A percentile compares a stretch with the other conserved stretches of the same genome.
These are phyloP conservation scores for Colletotrichum somersetense DNA, from an alignment of 2,329 filamentous ascomycete genomes.

Conservation along the genomic window DNA sequence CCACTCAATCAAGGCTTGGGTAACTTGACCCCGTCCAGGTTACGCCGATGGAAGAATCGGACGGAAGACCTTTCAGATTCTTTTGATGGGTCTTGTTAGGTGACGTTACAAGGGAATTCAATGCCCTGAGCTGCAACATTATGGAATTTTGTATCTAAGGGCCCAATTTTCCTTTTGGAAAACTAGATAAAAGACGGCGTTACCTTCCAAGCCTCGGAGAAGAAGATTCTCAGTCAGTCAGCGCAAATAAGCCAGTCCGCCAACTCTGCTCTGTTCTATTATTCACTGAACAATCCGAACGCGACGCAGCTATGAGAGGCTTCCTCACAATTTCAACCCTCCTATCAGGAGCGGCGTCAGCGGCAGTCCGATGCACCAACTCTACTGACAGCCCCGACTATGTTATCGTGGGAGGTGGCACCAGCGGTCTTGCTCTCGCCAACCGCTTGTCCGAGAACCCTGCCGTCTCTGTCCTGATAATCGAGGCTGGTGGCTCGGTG, in stretches of 20 bases:
- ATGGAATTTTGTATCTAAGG: background rate
- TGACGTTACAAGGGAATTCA: slow-evolving; percentile 2
- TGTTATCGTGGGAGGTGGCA: slow-evolving; percentile 55
- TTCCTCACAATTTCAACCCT: slow-evolving; percentile 11
- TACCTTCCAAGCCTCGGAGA: background rate
- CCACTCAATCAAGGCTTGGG: slow-evolving; percentile 5
- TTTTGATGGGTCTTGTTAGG: background rate
- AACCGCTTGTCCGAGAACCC: slow-evolving; percentile 52
- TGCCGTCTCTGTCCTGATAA: slow-evolving; percentile 48
- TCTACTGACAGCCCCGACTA: slow-evolving; percentile 49
- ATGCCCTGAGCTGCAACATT: background rate
- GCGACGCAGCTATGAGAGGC: background rate
- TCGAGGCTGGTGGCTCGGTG: slow-evolving; percentile 54
- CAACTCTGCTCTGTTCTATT: background rate
- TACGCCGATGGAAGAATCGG: slow-evolving; percentile 1
- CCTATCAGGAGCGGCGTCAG: slow-evolving; percentile 20
- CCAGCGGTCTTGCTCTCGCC: slow-evolving; percentile 53
- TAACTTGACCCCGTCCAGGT: background rate
- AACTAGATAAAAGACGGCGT: background rate
- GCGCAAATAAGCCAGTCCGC: background rate
- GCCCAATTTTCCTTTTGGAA: background rate
- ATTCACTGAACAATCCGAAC: background rate
- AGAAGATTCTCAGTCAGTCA: no score
- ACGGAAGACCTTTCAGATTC: background rate
- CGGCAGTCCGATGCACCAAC: slow-evolving; percentile 8